A percentile compares a stretch with the other conserved stretches of the same genome.
Conservation (phyloP, 2,329 filamentous ascomycete genomes). For the Cryphonectria carpinicola region DNA sequence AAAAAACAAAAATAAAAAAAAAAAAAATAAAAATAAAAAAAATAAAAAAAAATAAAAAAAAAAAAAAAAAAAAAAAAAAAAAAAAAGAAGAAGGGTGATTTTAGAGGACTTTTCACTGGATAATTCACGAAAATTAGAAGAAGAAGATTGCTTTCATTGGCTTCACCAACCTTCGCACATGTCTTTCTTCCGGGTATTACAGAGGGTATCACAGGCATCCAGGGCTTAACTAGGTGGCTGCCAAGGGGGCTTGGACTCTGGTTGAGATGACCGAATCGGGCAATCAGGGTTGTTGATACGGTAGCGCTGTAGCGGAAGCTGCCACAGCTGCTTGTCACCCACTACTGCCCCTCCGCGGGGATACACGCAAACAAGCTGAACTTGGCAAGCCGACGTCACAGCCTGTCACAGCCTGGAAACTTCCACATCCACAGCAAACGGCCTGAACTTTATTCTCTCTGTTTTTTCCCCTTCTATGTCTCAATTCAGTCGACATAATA, state of each 20-base stretch:
- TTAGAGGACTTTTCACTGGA: too few relatives aligned
- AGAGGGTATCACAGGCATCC: neutral
- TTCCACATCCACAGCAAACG: neutral
- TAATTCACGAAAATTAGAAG: too few relatives aligned
- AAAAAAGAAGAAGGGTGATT: neutral
- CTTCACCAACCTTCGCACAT: neutral
- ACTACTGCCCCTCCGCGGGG: neutral
- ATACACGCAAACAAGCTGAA: neutral
- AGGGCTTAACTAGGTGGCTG: neutral
- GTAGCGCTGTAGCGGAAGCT: neutral
- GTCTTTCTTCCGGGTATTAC: neutral
- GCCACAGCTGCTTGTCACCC: neutral
- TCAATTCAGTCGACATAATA: neutral
- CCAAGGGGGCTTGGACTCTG: neutral
- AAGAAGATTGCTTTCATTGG: too few relatives aligned
- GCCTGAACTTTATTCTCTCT: neutral
- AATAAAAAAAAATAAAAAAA: too few relatives aligned
- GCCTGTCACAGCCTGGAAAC: neutral
- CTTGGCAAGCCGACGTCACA: conserved; percentile 10
- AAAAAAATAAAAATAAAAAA: too few relatives aligned
- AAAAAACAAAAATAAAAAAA: too few relatives aligned
- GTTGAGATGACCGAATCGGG: neutral
- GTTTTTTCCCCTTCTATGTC: neutral
- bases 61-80: too few relatives aligned
- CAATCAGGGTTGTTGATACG: neutral